Conservation (phyloP, 352 stramenopile genomes). For the Globisporangium camurandrum region DNA sequence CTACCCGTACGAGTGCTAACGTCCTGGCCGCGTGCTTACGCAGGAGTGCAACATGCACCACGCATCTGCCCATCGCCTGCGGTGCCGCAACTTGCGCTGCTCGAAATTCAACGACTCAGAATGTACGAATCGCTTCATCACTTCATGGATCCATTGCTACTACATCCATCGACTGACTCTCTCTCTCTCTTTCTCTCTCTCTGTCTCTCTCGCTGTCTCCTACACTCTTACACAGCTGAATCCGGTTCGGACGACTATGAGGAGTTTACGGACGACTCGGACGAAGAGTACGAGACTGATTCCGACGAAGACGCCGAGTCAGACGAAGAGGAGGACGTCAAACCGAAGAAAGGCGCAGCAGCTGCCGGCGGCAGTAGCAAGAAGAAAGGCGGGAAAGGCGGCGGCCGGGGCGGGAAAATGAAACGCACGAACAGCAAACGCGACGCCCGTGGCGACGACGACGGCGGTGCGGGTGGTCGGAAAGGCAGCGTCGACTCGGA, state of each 20-base stretch:
- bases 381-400: constrained; percentile 17
- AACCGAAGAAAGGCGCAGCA: constrained; percentile 49
- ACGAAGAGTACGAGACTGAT: constrained; percentile 61
- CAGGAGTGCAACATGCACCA: constrained; percentile 87
- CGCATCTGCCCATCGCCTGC: constrained; percentile 79
- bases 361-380: constrained; percentile 21
- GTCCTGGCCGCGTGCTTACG: not conserved
- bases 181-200: not conserved
- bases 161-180: too few relatives aligned
- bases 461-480: constrained; percentile 22
- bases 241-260: constrained; percentile 66
- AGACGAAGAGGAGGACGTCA: constrained; percentile 58
- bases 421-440: constrained; percentile 40
- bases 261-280: constrained; percentile 50
- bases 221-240: constrained; percentile 28
- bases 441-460: constrained; percentile 26
- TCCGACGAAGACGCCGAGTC: constrained; percentile 46
- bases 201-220: not conserved
- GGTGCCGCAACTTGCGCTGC: constrained; percentile 77
- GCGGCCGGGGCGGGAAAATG: constrained; percentile 31
- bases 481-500: constrained; percentile 72
- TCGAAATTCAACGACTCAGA: constrained; percentile 88
- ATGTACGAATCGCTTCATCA: constrained; percentile 60
- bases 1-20: not conserved
- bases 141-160: too few relatives aligned